Evolutionary conservation across 768 basidiomycete genomes (phyloP), one percentile per base, ranked within the genome.

Genomic region (Leccinum subtestaceum): DNA sequence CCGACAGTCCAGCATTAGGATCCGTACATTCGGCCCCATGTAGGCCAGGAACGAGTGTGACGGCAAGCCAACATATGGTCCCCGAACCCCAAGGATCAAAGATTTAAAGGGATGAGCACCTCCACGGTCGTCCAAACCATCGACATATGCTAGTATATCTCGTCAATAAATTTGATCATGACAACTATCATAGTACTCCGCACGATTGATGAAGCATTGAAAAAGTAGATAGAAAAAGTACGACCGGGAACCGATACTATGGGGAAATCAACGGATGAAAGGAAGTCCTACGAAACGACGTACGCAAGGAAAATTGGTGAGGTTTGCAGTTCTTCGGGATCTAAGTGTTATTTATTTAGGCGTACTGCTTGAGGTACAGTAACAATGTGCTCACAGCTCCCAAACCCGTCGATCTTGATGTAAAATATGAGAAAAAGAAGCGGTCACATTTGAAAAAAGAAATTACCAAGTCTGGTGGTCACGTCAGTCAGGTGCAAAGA

Each of bases 161-260:
- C 27, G 50, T 59, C 34, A 58, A 48, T 45, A 51, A 59, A 12
- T 5, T 25, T 4, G 5, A 52, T 15, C 46, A 29, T 50, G 27
- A 59, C n/a, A 19, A 53, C n/a, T 43, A 11, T 57, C 48, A 32
- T 19, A 21, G 58, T 53, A 29, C 13, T 25, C 53, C 82, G 55
- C 65, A 90, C 91, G 83, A 62, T 89, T 87, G 65, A 90, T 84
- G 72, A 95, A 95, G 64, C 91, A 92, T 65, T 99, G 96, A 79
- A 99, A 98, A 1, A 99, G 79, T 21, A 96, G 78, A 76, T 87
- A 99, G 78, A 87, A 95, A 72, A 95, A 95, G 75, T 95, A 97
- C 21, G 88, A 93, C 63, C 90, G 78, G 1, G 84, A 74, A 6
- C 95, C 96, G 56, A 98, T 90, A 8, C 89, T 92, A 59, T 48